These are phyloP conservation scores for Hericium alpestre DNA, from an alignment of 768 basidiomycete genomes.

Conservation along the genomic window DNA sequence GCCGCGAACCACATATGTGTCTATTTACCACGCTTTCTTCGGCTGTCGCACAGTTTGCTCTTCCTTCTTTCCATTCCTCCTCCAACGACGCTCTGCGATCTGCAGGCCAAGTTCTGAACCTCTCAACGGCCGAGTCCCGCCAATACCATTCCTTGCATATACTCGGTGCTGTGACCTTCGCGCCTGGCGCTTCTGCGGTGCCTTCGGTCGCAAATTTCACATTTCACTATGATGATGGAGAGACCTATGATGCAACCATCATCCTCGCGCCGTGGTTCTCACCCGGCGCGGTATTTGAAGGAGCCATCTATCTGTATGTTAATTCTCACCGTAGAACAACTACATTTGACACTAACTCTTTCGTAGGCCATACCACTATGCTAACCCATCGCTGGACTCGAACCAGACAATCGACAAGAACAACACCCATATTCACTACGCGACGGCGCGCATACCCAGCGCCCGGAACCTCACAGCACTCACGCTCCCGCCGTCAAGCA, in stretches of 20 bases:
- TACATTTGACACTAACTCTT: slow-evolving; percentile 5
- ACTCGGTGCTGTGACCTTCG: neutral
- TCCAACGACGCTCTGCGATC: neutral
- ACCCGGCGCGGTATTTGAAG: neutral
- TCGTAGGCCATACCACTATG: slow-evolving; percentile 33
- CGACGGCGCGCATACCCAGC: slow-evolving; percentile 30
- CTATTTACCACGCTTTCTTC: neutral
- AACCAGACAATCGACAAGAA: slow-evolving; percentile 31
- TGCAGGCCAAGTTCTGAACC: neutral
- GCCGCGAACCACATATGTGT: too few relatives aligned
- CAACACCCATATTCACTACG: slow-evolving; percentile 34
- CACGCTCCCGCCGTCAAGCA: slow-evolving; percentile 28
- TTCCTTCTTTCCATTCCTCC: neutral
- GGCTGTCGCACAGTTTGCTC: neutral
- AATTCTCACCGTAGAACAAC: neutral
- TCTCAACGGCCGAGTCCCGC: neutral
- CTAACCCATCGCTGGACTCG: slow-evolving; percentile 17
- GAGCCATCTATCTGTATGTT: neutral
- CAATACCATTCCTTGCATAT: neutral
- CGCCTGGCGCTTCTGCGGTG: neutral
- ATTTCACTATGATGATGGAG: neutral
- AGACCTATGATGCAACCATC: neutral
- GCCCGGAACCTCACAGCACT: slow-evolving; percentile 27
- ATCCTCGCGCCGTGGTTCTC: neutral
- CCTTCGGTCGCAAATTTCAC: neutral